Conservation (phyloP, 2,329 filamentous ascomycete genomes). For the Botrytis cinerea region DNA sequence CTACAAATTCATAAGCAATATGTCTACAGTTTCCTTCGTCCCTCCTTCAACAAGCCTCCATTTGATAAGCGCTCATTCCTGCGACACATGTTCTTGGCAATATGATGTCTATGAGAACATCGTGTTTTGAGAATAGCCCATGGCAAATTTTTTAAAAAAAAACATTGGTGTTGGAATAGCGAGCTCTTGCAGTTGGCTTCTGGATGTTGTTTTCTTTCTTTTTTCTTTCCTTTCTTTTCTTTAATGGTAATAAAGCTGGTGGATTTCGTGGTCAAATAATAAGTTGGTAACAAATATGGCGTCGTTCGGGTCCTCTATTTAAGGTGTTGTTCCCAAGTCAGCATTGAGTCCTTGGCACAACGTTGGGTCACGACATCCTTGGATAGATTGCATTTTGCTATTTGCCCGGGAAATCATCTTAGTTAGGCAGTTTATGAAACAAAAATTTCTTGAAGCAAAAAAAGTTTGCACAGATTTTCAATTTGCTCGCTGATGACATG, state of each 20-base stretch:
- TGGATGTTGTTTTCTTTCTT: neutral
- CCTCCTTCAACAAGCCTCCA: neutral
- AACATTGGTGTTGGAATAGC: neutral
- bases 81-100: neutral
- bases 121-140: neutral
- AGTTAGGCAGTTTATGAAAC: neutral
- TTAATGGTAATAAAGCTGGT: neutral
- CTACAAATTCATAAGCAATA: neutral
- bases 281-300: neutral
- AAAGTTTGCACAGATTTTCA: neutral
- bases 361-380: neutral
- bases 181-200: neutral
- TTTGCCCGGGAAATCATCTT: neutral
- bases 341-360: neutral
- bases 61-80: neutral
- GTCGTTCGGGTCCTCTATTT: neutral
- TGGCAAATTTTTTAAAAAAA: neutral
- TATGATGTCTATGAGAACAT: neutral
- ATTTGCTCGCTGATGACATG: neutral
- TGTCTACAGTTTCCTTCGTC: neutral
- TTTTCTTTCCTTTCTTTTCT: neutral
- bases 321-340: neutral
- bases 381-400: neutral
- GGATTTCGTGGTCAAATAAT: neutral
- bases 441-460: neutral